Evolutionary conservation across 495 filamentous ascomycete genomes (phyloP).

Genomic region (Chaetomium tenue): DNA sequence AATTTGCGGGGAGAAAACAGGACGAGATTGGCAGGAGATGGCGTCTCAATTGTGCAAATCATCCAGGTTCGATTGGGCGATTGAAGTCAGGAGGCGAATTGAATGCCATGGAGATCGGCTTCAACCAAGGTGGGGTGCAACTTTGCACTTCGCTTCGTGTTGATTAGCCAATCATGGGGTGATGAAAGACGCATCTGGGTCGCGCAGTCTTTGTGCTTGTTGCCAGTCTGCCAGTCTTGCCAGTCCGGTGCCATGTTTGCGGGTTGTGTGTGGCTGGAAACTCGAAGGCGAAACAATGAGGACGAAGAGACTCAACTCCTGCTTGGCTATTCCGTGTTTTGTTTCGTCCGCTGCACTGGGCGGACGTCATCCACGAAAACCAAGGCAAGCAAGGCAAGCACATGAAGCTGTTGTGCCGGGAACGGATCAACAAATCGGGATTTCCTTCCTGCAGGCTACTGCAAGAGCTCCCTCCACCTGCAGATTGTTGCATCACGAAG

Average conservation of each 20-base stretch:
- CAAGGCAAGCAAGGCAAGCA: neutral
- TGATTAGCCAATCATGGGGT: neutral
- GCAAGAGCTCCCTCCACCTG: neutral
- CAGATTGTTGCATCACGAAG: neutral
- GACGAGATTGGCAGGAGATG: slow-evolving; percentile 2
- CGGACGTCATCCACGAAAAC: slow-evolving; percentile 14
- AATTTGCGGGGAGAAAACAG: neutral
- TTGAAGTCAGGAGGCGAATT: neutral
- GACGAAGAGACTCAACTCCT: too few relatives aligned
- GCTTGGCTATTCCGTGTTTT: neutral
- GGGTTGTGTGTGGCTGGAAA: neutral
- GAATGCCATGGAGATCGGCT: neutral
- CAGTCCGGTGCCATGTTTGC: neutral
- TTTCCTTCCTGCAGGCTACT: slow-evolving; percentile 1
- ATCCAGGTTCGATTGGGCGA: neutral
- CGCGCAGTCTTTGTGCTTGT: neutral
- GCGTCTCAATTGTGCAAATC: neutral
- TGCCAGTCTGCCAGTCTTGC: neutral
- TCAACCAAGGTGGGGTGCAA: slow-evolving; percentile 1
- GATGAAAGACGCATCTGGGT: neutral
- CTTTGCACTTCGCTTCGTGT: neutral
- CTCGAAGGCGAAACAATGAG: neutral
- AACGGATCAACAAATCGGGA: slow-evolving; percentile 9
- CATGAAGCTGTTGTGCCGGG: neutral
- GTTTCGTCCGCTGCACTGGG: neutral